Percentiles rank a stretch among this genome's conserved stretches.
phyloP scores from a whole-genome alignment of 2,329 filamentous ascomycete genomes.

The Colletotrichum euphorbiae region DNA sequence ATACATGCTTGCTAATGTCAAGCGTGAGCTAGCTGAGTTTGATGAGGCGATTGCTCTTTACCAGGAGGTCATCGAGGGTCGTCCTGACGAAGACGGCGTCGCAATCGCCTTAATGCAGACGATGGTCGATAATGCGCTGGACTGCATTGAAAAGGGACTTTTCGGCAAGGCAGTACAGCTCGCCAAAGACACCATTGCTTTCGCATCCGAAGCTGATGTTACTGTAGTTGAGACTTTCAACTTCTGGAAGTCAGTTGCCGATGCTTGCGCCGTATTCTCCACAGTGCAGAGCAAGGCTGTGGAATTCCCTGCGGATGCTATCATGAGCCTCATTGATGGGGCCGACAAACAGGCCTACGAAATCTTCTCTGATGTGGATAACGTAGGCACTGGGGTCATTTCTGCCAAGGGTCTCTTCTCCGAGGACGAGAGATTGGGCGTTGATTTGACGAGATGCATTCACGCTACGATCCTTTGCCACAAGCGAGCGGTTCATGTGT shows the following conservation, averaged over 20 bases:
- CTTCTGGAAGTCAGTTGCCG: constrained; percentile 92
- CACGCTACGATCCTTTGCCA: constrained; percentile 84
- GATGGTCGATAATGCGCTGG: constrained; percentile 82
- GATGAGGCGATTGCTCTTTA: constrained; percentile 86
- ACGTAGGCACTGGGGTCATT: constrained; percentile 60
- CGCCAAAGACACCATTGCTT: constrained; percentile 75
- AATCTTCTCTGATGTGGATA: constrained; percentile 76
- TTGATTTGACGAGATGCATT: constrained; percentile 69
- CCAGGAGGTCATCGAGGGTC: constrained; percentile 74
- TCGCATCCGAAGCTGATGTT: constrained; percentile 71
- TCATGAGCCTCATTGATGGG: constrained; percentile 69
- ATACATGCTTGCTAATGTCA: constrained; percentile 96
- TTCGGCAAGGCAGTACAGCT: constrained; percentile 85
- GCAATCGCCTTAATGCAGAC: constrained; percentile 90
- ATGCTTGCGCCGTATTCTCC: constrained; percentile 87
- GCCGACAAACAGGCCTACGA: constrained; percentile 68
- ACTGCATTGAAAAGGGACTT: constrained; percentile 82
- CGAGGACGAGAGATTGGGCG: constrained; percentile 59
- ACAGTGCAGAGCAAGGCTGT: constrained; percentile 76
- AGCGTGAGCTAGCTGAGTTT: constrained; percentile 90
- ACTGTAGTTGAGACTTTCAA: constrained; percentile 83
- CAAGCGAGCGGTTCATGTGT: constrained; percentile 84
- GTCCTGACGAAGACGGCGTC: constrained; percentile 84
- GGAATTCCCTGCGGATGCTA: constrained; percentile 69
- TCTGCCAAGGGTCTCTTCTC: constrained; percentile 58